phyloP scores from a whole-genome alignment of 192 early-diverging fungal species.

The Coemansia sp. region DNA sequence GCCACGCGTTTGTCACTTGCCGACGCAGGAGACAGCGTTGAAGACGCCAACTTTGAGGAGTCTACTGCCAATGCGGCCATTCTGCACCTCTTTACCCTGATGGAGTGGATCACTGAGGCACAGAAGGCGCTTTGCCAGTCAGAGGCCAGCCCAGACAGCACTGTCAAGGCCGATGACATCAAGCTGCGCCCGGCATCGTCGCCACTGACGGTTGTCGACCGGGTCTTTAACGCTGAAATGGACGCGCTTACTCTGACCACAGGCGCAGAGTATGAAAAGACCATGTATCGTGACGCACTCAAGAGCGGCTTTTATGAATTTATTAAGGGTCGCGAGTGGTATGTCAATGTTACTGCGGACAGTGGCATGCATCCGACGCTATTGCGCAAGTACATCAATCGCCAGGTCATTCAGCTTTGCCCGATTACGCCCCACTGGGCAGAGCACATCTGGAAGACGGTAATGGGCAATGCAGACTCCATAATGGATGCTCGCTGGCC shows the following conservation, averaged over 20 bases:
- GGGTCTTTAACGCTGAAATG: constrained; percentile 88
- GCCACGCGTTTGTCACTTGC: constrained; percentile 93
- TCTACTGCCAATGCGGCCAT: constrained; percentile 93
- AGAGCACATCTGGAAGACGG: constrained; percentile 81
- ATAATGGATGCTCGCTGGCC: constrained; percentile 74
- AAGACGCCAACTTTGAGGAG: constrained; percentile 99
- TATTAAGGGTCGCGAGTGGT: constrained; percentile 80
- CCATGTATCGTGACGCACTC: constrained; percentile 88
- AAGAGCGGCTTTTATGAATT: constrained; percentile 92
- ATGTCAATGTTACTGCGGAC: constrained; percentile 73
- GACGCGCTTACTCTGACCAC: constrained; percentile 67
- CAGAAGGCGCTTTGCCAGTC: constrained; percentile 54
- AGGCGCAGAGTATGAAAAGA: constrained; percentile 69
- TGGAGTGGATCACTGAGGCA: constrained; percentile 86
- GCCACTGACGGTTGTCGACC: constrained; percentile 71
- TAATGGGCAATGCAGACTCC: constrained; percentile 72
- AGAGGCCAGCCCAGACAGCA: constrained; percentile 50
- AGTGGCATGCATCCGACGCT: constrained; percentile 86
- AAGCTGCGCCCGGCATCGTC: constrained; percentile 50
- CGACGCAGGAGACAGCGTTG: constrained; percentile 92
- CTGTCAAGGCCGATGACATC: constrained; percentile 37
- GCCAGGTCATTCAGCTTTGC: constrained; percentile 80
- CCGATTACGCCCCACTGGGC: constrained; percentile 95
- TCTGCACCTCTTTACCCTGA: constrained; percentile 82
- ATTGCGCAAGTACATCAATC: constrained; percentile 75